phyloP scores from a whole-genome alignment of 495 filamentous ascomycete species.

The Hypoxylon lenormandii region DNA sequence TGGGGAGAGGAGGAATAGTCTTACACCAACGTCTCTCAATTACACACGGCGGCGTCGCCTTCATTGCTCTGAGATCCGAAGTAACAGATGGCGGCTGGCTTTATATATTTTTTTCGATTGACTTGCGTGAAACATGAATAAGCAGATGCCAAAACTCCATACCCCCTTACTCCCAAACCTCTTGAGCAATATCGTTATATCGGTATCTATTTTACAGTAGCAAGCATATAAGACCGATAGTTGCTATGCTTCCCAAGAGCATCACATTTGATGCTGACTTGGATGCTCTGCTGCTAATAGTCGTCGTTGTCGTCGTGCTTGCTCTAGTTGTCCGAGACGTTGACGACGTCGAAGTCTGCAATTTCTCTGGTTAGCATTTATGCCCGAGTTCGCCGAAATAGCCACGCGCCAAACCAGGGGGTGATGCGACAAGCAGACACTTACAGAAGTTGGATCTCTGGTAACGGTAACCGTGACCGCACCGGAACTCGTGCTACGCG shows the following conservation, averaged over 20 bases:
- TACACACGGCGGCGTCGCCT: neutral
- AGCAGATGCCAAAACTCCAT: conserved; percentile 1
- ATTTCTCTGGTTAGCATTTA: conserved; percentile 5
- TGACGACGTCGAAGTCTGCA: conserved; percentile 20
- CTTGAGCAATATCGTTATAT: neutral
- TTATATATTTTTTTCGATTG: neutral
- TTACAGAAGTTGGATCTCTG: conserved; percentile 19
- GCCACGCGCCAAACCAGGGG: neutral
- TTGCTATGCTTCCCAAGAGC: neutral
- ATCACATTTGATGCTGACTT: neutral
- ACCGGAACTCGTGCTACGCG: neutral
- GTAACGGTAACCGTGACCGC: conserved; percentile 21
- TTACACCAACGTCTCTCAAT: conserved; percentile 1
- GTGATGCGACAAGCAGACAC: neutral
- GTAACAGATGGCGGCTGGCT: neutral
- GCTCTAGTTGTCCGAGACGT: neutral
- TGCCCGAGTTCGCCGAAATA: neutral
- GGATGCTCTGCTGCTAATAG: neutral
- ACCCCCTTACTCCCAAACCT: neutral
- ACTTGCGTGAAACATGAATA: neutral
- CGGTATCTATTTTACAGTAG: conserved; percentile 16
- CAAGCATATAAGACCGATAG: conserved; percentile 4
- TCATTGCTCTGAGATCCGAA: neutral
- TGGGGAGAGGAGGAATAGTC: neutral
- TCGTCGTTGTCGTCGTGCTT: conserved; percentile 20